A percentile compares a stretch with the other conserved stretches of the same genome.
Evolutionary conservation across 768 basidiomycete genomes (phyloP).

Genomic region (Polyporus arcularius): DNA sequence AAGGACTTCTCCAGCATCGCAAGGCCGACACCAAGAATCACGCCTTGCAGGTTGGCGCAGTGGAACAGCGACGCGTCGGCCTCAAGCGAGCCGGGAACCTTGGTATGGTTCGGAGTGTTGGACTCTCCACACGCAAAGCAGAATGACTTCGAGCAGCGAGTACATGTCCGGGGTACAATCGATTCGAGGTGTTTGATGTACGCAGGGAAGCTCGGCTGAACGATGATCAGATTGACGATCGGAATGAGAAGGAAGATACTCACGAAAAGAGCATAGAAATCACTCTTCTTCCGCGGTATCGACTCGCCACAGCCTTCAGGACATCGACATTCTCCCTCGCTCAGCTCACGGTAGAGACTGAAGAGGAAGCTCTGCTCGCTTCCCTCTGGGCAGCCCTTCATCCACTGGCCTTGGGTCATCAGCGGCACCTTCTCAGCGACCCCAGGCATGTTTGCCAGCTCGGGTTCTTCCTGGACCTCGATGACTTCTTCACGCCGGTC

Average conservation of each 20-base stretch:
- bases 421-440: slow-evolving; percentile 55
- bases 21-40: slow-evolving; percentile 88
- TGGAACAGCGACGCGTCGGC: slow-evolving; percentile 74
- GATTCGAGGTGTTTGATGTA: slow-evolving; percentile 67
- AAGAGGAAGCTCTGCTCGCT: slow-evolving; percentile 90
- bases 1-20: slow-evolving; percentile 81
- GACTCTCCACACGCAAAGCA: slow-evolving; percentile 54
- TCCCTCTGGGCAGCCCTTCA: slow-evolving; percentile 95
- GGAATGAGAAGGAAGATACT: slow-evolving; percentile 32
- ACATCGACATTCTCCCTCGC: slow-evolving; percentile 63
- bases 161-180: slow-evolving; percentile 61
- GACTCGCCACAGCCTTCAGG: slow-evolving; percentile 73
- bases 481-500: slow-evolving; percentile 90
- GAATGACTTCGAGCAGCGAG: slow-evolving; percentile 32
- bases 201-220: slow-evolving; percentile 67
- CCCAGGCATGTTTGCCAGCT: slow-evolving; percentile 44
- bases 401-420: slow-evolving; percentile 92
- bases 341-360: slow-evolving; percentile 75
- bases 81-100: slow-evolving; percentile 32
- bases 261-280: slow-evolving; percentile 86
- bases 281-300: slow-evolving; percentile 61
- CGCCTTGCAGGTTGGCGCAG: slow-evolving; percentile 87
- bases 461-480: slow-evolving; percentile 83
- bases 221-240: slow-evolving; percentile 11
- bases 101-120: slow-evolving; percentile 25